Evolutionary conservation across 2,329 filamentous ascomycete species (phyloP), one percentile per base, ranked within the genome.

Genomic region (Claviceps paspali): DNA sequence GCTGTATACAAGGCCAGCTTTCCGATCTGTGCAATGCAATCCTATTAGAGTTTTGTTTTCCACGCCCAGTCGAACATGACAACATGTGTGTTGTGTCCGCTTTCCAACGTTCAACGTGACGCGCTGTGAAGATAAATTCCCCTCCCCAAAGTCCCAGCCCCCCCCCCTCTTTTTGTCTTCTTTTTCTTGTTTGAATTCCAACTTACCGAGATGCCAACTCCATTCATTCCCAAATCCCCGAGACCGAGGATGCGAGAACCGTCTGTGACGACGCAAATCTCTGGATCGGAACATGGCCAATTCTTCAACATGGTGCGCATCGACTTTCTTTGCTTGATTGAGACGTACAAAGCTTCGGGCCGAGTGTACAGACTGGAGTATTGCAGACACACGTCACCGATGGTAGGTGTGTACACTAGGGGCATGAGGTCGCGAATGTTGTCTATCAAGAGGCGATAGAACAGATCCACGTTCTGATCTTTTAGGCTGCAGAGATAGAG

Each of bases 231-330:
- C 40, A 96, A 73, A 61, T 98, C 91, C 49, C 91, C 91, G 27
- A 98, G 76, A 53, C 91, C 88, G 41, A 87, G 77, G 59, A 78
- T 95, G 47, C 91, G 81, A 34, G 87, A 95, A 43, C 91, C 91
- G 57, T 98, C 91, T 12, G 91, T 96, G 49, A 98, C 79, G 56
- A 94, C 87, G 53, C 86, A 93, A 55, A 98, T 98, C 60, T 95
- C 85, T 23, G 93, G 88, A 46, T 85, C 76, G 46, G 71, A 63
- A 58, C 91, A 80, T 21, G 85, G 86, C 91, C 91, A 98, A 62
- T 96, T 96, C 54, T 77, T 69, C 47, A 96, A 77, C 56, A 96
- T 87, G 32, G 82, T 79, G 51, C 77, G 76, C 45, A 96, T 83
- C 44, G 88, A 85, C 54, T 87, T 91, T 46, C 83, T 79, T 67